phyloP scores from a whole-genome alignment of 257 asterid species.

The Lavandula angustifolia region DNA sequence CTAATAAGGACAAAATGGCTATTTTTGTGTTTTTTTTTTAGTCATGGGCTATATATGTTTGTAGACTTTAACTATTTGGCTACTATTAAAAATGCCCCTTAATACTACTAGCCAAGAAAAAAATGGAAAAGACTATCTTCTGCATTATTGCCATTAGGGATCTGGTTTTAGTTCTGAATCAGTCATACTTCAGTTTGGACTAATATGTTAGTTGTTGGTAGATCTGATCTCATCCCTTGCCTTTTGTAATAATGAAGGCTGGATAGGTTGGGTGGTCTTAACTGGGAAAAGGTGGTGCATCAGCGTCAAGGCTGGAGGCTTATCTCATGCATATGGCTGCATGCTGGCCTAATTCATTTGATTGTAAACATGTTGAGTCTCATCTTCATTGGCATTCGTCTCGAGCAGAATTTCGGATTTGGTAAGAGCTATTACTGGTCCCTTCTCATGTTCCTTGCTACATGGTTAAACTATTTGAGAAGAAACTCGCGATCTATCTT shows the following conservation, averaged over 20 bases:
- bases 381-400: conserved; percentile 80
- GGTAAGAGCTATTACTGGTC: conserved; percentile 41
- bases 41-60: too few relatives aligned
- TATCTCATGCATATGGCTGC: conserved; percentile 84
- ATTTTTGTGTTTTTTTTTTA: too few relatives aligned
- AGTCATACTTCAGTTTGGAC: too few relatives aligned
- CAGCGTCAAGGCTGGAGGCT: conserved; percentile 90
- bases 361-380: conserved; percentile 78
- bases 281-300: conserved; percentile 73
- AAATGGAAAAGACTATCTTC: too few relatives aligned
- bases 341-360: conserved; percentile 87
- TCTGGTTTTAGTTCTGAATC: too few relatives aligned
- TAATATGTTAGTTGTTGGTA: too few relatives aligned
- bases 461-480: too few relatives aligned
- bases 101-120: background rate
- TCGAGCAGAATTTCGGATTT: conserved; percentile 92
- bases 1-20: too few relatives aligned
- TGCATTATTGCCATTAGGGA: too few relatives aligned
- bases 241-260: conserved; percentile 46
- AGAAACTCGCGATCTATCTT: too few relatives aligned
- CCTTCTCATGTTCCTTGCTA: background rate
- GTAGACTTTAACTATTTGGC: too few relatives aligned
- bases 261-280: conserved; percentile 74
- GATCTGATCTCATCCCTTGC: background rate
- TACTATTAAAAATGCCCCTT: too few relatives aligned